These are phyloP conservation scores for Coccomyxa sp. DNA, from an alignment of 139 green algal genomes.

Conservation along the genomic window DNA sequence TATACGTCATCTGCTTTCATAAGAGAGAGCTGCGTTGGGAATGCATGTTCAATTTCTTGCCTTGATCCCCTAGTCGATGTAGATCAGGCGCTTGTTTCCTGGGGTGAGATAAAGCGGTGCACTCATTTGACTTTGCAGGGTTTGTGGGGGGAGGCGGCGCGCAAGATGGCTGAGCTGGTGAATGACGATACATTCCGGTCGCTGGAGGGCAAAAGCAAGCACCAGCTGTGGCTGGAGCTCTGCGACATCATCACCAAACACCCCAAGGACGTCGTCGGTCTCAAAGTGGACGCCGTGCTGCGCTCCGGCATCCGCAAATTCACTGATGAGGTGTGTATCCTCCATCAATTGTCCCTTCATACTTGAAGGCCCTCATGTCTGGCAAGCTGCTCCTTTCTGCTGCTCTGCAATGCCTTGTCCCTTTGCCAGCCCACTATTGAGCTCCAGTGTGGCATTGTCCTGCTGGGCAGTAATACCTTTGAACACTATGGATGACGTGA, in stretches of 20 bases:
- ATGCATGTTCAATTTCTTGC: too few relatives aligned
- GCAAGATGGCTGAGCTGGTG: constrained; percentile 67
- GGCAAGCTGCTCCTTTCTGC: not conserved
- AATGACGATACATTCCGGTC: constrained; percentile 90
- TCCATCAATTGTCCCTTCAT: too few relatives aligned
- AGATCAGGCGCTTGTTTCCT: too few relatives aligned
- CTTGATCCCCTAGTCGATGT: too few relatives aligned
- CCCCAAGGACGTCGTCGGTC: constrained; percentile 47
- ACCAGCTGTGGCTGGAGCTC: constrained; percentile 97
- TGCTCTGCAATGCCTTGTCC: not conserved
- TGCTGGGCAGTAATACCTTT: too few relatives aligned
- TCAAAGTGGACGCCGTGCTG: constrained; percentile 75
- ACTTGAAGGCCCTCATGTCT: too few relatives aligned
- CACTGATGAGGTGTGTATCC: constrained; percentile 73
- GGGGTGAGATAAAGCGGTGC: not conserved
- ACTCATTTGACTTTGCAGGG: constrained; percentile 24
- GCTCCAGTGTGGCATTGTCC: too few relatives aligned
- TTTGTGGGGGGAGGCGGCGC: constrained; percentile 76
- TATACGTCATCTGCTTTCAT: not conserved
- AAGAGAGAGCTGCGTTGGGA: too few relatives aligned
- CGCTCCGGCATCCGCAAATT: constrained; percentile 69
- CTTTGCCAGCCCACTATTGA: too few relatives aligned
- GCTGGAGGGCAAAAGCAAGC: constrained; percentile 90
- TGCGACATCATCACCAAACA: constrained; percentile 95
- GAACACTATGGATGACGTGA: not conserved